Evolutionary conservation across 176 grass and related monocot genomes (phyloP).

Genomic region (maize (Zea mays)): Zm-B73-REFERENCE-NAM-5.0 NC_050099.1:182577001-182577500

Average conservation of each 20-base stretch:
- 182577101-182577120: conserved; percentile 14
- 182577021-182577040: background rate
- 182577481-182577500: too few species aligned
- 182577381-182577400: too few species aligned
- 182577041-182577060: background rate
- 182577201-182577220: background rate
- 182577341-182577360: background rate
- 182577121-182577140: conserved; percentile 15
- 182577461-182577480: too few species aligned
- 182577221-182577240: background rate
- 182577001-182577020: conserved; percentile 13
- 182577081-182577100: background rate
- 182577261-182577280: too few species aligned
- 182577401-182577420: too few species aligned
- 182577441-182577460: too few species aligned
- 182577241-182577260: background rate
- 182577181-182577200: background rate
- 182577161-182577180: background rate
- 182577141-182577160: conserved; percentile 17
- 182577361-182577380: too few species aligned
- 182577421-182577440: too few species aligned
- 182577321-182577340: background rate
- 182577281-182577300: background rate
- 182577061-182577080: background rate
- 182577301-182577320: background rate